Evolutionary conservation across 202 grass and related monocot genomes (phyloP).

Genomic region (Carex arenaria): DNA sequence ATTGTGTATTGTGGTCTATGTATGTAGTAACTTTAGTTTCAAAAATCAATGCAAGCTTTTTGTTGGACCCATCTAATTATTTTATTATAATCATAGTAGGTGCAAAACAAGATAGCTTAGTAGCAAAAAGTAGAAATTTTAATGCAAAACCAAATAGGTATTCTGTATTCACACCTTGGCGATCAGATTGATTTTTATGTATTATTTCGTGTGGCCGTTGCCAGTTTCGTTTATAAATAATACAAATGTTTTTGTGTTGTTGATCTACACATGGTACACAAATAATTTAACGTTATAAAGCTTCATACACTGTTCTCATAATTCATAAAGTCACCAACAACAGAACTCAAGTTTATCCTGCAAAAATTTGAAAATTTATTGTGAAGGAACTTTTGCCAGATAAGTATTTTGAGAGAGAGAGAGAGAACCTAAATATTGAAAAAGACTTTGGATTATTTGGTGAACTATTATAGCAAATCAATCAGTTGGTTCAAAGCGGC

Average conservation of each 20-base stretch:
- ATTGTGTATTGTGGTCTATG: background rate
- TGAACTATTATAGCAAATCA: background rate
- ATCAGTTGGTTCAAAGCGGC: conserved; percentile 71
- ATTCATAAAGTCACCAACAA: background rate
- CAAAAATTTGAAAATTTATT: background rate
- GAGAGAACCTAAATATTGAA: background rate
- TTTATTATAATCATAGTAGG: background rate
- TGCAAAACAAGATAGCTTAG: background rate
- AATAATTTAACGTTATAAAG: background rate
- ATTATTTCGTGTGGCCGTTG: background rate
- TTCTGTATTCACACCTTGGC: background rate
- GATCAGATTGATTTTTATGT: background rate
- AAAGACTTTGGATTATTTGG: background rate
- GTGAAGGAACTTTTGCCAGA: background rate
- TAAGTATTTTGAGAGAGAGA: background rate
- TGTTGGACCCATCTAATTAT: background rate
- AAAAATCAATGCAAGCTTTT: background rate
- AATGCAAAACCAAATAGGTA: background rate
- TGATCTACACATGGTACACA: background rate
- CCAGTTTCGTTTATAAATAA: background rate
- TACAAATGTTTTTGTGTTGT: background rate
- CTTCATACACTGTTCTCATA: background rate
- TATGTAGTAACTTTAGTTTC: background rate
- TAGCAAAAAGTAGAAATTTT: background rate
- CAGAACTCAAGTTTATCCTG: background rate